Evolutionary conservation across 305 asterid species (phyloP), one percentile per base, ranked within the genome.

Genomic region (Caryopteris hybrid): DNA sequence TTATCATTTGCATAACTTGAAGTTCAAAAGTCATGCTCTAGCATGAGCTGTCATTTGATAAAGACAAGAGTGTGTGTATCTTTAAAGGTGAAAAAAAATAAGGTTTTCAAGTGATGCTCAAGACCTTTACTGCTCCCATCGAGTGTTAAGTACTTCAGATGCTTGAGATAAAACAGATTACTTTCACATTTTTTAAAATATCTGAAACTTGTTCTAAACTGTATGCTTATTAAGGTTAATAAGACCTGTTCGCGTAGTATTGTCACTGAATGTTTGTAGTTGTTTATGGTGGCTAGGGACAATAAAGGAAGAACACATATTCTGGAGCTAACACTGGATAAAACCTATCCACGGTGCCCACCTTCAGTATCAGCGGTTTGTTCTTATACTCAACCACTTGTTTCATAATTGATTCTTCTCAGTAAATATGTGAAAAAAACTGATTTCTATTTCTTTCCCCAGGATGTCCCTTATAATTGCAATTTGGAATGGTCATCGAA

Each of bases 321-420:
- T 63, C 64, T 91, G 76, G 94, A 83, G 80, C 75, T 89, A 57
- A 68, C 81, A 53, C 71, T 91, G 80, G 86, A 85, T 73, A 70
- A 70, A 70, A 45, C 75, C 56, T 89, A 91, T 68, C 96, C 96
- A 33, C 80, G 56, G 59, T 77, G 74, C 68, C 83, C 86, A 25
- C 96, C 97, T 75, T 86, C 88, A 48, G 48, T 87, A 56, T 80
- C 90, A 48, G 91, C 88, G 54, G 97, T 91, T 62, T 46, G 91
- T 69, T 70, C 70, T 65, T 52, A 43, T 64, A 31, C 52, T 48
- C 62, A 62, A 25, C 63, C 34, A 33, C 13, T 65, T 73, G 63
- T 56, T 48, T 71, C 46, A 23, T 55, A 65, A 47, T 69, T 61
- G 48, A 71, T 56, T 64, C 61, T 58, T 64, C 50, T 46, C 34